Percentiles rank a stretch among this genome's conserved stretches.
Conservation (phyloP, 345 rosid species). For the Lagerstroemia speciosa region DNA sequence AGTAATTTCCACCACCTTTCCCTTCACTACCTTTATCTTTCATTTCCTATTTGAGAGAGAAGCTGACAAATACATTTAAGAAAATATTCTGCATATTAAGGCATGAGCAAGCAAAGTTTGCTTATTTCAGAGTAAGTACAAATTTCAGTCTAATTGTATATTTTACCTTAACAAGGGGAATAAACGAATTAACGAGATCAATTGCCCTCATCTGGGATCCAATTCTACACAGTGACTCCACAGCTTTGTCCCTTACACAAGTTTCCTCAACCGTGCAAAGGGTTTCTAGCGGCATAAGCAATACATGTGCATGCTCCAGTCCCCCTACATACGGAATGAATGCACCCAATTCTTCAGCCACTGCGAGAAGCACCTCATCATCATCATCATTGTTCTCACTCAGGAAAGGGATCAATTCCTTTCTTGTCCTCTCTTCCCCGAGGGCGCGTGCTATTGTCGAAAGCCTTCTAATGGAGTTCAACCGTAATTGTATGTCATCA, state of each 20-base stretch:
- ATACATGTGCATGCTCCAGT: slow-evolving; percentile 63
- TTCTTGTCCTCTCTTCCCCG: slow-evolving; percentile 88
- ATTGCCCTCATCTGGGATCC: slow-evolving; percentile 86
- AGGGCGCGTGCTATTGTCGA: slow-evolving; percentile 96
- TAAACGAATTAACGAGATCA: slow-evolving; percentile 65
- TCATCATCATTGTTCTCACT: slow-evolving; percentile 95
- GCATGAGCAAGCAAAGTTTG: background rate
- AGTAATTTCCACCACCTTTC: background rate
- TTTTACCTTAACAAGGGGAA: slow-evolving; percentile 84
- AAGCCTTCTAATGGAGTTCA: slow-evolving; percentile 79
- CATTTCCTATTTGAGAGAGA: background rate
- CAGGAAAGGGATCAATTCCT: slow-evolving; percentile 82
- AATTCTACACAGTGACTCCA: slow-evolving; percentile 76
- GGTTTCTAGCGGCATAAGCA: slow-evolving; percentile 80
- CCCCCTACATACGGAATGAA: slow-evolving; percentile 92
- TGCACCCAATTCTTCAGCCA: slow-evolving; percentile 87
- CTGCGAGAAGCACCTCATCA: slow-evolving; percentile 93
- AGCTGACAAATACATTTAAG: background rate
- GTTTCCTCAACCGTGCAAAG: slow-evolving; percentile 92
- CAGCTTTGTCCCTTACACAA: slow-evolving; percentile 83
- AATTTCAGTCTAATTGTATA: background rate
- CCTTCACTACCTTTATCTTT: background rate
- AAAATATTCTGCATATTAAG: background rate
- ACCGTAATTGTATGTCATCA: slow-evolving; percentile 87
- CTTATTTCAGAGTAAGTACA: background rate